Percentiles rank a stretch among this genome's conserved stretches.
Conservation (phyloP, 2,329 filamentous ascomycete genomes). For the Massarina eburnea region DNA sequence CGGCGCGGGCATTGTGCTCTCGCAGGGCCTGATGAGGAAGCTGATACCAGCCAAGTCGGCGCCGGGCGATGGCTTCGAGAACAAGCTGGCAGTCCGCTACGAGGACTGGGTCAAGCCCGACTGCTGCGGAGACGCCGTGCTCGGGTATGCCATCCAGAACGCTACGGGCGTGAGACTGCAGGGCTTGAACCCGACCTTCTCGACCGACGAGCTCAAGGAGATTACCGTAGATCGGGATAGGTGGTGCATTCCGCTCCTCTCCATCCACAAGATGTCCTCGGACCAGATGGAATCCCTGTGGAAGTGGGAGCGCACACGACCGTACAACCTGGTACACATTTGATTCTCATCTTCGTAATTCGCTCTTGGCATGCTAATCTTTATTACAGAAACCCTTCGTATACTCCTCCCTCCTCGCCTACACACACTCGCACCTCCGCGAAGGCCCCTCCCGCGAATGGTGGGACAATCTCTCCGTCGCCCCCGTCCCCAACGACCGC, state of each 20-base stretch:
- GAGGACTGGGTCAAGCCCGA: constrained; percentile 45
- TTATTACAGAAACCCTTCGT: constrained; percentile 36
- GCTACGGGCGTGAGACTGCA: constrained; percentile 38
- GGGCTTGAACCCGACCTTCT: constrained; percentile 43
- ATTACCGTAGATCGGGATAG: constrained; percentile 43
- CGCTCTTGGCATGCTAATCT: not conserved
- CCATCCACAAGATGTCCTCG: constrained; percentile 42
- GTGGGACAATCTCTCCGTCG: constrained; percentile 40
- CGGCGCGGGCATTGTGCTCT: constrained; percentile 49
- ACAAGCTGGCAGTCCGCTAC: constrained; percentile 33
- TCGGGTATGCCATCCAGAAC: constrained; percentile 42
- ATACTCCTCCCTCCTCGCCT: constrained; percentile 41
- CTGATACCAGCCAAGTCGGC: constrained; percentile 38
- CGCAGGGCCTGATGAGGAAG: constrained; percentile 55
- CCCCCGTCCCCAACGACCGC: constrained; percentile 36
- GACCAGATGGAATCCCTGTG: constrained; percentile 54
- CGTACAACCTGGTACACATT: constrained; percentile 32
- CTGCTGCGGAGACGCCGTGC: constrained; percentile 46
- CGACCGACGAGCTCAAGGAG: constrained; percentile 52
- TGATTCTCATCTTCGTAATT: too few species aligned
- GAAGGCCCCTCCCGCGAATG: constrained; percentile 34
- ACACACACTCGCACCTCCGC: constrained; percentile 37
- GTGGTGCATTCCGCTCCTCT: constrained; percentile 49
- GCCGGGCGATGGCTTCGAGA: constrained; percentile 33
- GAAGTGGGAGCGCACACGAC: constrained; percentile 48